Evolutionary conservation across 331 rosid genomes (phyloP).

Genomic region (Saraca asoca): DNA sequence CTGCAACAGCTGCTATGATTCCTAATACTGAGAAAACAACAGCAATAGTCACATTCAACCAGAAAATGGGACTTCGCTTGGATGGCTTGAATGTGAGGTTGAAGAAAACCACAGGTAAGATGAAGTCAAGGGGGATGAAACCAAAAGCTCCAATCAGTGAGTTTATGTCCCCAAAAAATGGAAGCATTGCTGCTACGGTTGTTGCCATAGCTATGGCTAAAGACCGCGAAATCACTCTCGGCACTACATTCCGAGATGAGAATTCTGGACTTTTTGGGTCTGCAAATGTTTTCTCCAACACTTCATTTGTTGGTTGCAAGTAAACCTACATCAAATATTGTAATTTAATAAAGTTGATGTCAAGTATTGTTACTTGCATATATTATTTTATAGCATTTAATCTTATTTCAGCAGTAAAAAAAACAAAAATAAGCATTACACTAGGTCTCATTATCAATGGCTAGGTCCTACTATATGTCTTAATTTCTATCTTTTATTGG

Average conservation of each 20-base stretch:
- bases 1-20: slow-evolving; percentile 50
- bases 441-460: too few species aligned
- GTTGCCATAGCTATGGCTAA: slow-evolving; percentile 49
- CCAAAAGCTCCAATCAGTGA: slow-evolving; percentile 70
- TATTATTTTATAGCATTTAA: too few species aligned
- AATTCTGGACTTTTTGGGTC: slow-evolving; percentile 54
- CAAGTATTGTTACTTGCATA: too few species aligned
- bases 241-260: slow-evolving; percentile 58
- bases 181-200: slow-evolving; percentile 74
- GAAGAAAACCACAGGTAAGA: slow-evolving; percentile 58
- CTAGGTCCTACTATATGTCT: too few species aligned
- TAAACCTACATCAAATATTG: slow-evolving; percentile 51
- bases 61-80: slow-evolving; percentile 41
- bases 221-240: slow-evolving; percentile 57
- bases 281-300: slow-evolving; percentile 54
- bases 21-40: slow-evolving; percentile 48
- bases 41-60: slow-evolving; percentile 43
- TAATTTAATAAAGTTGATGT: not conserved
- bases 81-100: slow-evolving; percentile 61
- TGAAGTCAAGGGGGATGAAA: slow-evolving; percentile 67
- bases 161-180: slow-evolving; percentile 78
- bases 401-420: too few species aligned
- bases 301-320: slow-evolving; percentile 76
- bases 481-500: too few species aligned
- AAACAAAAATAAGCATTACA: too few species aligned